Evolutionary conservation across 176 grass and related monocot genomes (phyloP).

Genomic region (Triticum dicoccoides): DNA sequence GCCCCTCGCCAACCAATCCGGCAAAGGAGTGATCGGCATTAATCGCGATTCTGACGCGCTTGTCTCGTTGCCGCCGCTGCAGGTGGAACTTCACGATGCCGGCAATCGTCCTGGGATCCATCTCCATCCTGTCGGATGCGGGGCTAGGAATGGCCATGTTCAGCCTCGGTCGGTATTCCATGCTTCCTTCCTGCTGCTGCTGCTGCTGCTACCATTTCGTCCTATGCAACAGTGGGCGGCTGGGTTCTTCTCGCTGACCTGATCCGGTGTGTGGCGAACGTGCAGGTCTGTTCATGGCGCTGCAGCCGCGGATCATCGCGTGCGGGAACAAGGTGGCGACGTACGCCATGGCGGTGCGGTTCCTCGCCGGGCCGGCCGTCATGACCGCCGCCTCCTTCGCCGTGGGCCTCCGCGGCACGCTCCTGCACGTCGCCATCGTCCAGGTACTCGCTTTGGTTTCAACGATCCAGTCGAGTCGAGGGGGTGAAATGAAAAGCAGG

Average conservation of each 20-base stretch:
- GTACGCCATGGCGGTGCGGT: conserved; percentile 89
- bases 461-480: too few relatives aligned
- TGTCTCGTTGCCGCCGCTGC: neutral
- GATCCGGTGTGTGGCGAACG: neutral
- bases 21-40: too few relatives aligned
- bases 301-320: conserved; percentile 94
- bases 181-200: neutral
- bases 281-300: conserved; percentile 96
- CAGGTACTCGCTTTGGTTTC: conserved; percentile 49
- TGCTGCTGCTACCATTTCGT: neutral
- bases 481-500: too few relatives aligned
- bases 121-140: conserved; percentile 97
- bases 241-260: neutral
- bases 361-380: conserved; percentile 72
- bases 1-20: too few relatives aligned
- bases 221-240: conserved; percentile 11
- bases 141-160: conserved; percentile 99
- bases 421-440: conserved; percentile 97
- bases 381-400: conserved; percentile 89
- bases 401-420: conserved; percentile 85
- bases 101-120: conserved; percentile 78
- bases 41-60: too few relatives aligned
- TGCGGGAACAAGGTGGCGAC: conserved; percentile 87
- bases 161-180: conserved; percentile 70
- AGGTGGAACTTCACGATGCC: conserved; percentile 98